Evolutionary conservation across 2,329 filamentous ascomycete species (phyloP).

Genomic region (Alternaria sp.): DNA sequence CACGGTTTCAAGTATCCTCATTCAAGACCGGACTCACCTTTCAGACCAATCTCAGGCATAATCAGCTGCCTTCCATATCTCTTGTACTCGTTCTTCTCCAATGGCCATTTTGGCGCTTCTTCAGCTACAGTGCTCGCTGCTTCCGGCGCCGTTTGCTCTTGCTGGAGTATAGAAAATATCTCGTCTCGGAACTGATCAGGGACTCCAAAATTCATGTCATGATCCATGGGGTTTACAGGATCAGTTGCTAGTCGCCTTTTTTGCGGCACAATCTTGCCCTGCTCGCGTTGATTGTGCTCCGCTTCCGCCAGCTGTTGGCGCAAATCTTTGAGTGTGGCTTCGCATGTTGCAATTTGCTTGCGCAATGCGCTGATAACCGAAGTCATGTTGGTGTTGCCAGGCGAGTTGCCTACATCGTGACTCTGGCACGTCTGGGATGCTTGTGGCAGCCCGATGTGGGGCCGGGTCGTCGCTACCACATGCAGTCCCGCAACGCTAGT

Average conservation of each 20-base stretch:
- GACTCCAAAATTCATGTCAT: conserved; percentile 50
- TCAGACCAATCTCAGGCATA: conserved; percentile 78
- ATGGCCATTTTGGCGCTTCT: conserved; percentile 63
- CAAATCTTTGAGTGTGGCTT: conserved; percentile 50
- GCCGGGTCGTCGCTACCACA: not conserved
- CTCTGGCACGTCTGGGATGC: not conserved
- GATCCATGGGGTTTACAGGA: conserved; percentile 34
- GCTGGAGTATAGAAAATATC: conserved; percentile 46
- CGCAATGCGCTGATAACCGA: conserved; percentile 48
- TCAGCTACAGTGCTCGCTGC: conserved; percentile 5
- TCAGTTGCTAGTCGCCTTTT: conserved; percentile 26
- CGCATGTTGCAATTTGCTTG: conserved; percentile 52
- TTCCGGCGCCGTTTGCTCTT: conserved; percentile 13
- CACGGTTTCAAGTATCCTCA: not conserved
- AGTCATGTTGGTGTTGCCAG: conserved; percentile 12
- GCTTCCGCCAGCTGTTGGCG: conserved; percentile 52
- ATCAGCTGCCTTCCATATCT: conserved; percentile 93
- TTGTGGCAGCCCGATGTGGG: conserved; percentile 11
- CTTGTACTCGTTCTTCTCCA: conserved; percentile 75
- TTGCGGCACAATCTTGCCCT: conserved; percentile 27
- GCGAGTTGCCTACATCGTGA: conserved; percentile 5
- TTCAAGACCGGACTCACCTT: conserved; percentile 59
- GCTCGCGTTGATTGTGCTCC: conserved; percentile 43
- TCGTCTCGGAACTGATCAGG: conserved; percentile 53
- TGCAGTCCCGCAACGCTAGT: not conserved